Evolutionary conservation across 1,284 basidiomycete genomes (phyloP), one percentile per base, ranked within the genome.

Genomic region (Ganoderma leucocontextum): DNA sequence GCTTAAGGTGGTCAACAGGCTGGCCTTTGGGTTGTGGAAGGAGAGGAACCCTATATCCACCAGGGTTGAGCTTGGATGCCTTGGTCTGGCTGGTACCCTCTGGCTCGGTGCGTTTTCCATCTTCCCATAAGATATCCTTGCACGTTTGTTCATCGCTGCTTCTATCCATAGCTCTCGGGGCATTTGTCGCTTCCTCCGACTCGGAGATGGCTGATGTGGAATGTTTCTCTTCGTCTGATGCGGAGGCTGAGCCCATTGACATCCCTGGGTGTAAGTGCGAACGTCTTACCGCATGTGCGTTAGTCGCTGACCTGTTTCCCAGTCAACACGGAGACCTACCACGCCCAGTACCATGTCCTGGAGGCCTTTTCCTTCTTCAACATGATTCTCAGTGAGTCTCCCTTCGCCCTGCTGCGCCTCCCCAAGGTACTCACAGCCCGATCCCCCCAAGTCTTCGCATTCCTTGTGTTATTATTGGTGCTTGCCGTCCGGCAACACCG

Each of bases 351-450:
- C 77, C 87, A 89, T 47, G 92, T 93, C 35, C 81, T 94, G 62
- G 91, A 90, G 80, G 87, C 89, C 22, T 94, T 94, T 79, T 88
- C 93, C 15, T 80, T 94, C 66, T 87, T 94, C 78, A 94, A 94
- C 75, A 87, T 90, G 65, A 84, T 86, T 63, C 83, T 95, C 15
- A 82, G 92, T 91, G 78, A 71, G 89, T 82, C 22, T 60, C 57
- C 53, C 39, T 65, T 35, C 60, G 10, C 38, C 47, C 53, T 72
- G 68, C 44, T 58, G 57, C 59, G 57, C 53, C 70, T 39, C 69
- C 60, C 70, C 71, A 70, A 58, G 38, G 75, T 73, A 49, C 75
- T 74, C 70, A 76, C 66, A 62, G 60, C 38, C 53, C 53, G 52
- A 44, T 49, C 65, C 61, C 59, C 67, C 8, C 70, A 94, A 94